Base-by-base conservation (phyloP, 495 filamentous ascomycete genomes). In the Xylaria telfairii region DNA sequence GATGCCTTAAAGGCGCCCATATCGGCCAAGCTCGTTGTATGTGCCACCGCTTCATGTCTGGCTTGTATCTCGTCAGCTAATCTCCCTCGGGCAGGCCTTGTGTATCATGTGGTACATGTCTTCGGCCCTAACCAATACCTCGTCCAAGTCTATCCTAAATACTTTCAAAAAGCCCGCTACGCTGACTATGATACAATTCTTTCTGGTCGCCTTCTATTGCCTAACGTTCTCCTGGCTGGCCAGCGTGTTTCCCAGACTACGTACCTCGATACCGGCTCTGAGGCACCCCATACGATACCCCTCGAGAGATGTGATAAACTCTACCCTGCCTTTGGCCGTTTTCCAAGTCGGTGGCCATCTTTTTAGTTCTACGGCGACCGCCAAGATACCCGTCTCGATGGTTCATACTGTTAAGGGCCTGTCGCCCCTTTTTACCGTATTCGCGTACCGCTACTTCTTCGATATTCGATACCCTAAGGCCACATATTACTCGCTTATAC, bases 401-500 rank as follows among this genome's bases (percentile, higher is more conserved):
- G 96, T 99, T 21, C 96, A 99, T 81, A 98, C 96, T 1, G 98
- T 99, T 79, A 99, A 99, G 83, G 96, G 96, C n/a, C 91, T 99
- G 54, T 98, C 96, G 1, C 96, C 96, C 3, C 87, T 99, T 32
- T 95, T 98, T 77, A 98, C 96, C 0, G 96, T 99, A 65, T 78
- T 97, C 19, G 96, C 96, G 42, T 98, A 98, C 81, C 91, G 96
- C 17, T 79, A 96, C 70, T 82, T 97, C 75, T 97, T 95, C 81
- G 85, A 91, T 72, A 93, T 98, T 47, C 91, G 88, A 74, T 99
- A 98, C 81, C 91, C 94, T 10, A 85, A 81, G 41, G 90, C 93
- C 30, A 99, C 95, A 17, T 99, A 98, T 78, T 83, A 97, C 71
- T 98, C 96, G 15, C 89, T 99, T 42, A 84, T 98, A 59, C 96